Evolutionary conservation across 352 stramenopile genomes (phyloP).

Genomic region (Paralagenidium karlingii): DNA sequence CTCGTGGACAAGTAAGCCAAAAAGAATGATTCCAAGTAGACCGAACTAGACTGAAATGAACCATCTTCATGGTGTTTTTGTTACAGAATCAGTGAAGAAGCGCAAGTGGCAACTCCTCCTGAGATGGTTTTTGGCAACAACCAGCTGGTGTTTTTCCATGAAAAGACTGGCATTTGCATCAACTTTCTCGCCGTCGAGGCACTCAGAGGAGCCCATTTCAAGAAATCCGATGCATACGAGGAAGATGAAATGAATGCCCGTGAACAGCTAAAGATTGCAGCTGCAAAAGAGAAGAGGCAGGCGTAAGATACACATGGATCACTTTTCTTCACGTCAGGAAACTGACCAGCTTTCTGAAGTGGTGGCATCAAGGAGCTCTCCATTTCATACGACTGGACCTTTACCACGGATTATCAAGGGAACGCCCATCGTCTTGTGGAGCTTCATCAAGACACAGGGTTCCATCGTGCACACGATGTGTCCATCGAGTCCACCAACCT

Average conservation of each 20-base stretch:
- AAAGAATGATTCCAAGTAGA: slow-evolving; percentile 1
- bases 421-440: slow-evolving; percentile 34
- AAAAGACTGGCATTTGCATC: slow-evolving; percentile 52
- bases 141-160: slow-evolving; percentile 61
- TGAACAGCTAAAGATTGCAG: slow-evolving; percentile 68
- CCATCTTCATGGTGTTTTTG: slow-evolving; percentile 4
- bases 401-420: slow-evolving; percentile 73
- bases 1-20: slow-evolving; percentile 41
- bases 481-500: slow-evolving; percentile 26
- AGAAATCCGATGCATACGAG: slow-evolving; percentile 19
- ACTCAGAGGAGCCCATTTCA: slow-evolving; percentile 61
- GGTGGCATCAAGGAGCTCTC: slow-evolving; percentile 74
- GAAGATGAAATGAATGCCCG: slow-evolving; percentile 34
- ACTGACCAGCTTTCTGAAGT: slow-evolving; percentile 7
- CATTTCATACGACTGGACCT: slow-evolving; percentile 80
- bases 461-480: slow-evolving; percentile 15
- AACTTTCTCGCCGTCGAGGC: slow-evolving; percentile 68
- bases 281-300: slow-evolving; percentile 70
- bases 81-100: slow-evolving; percentile 33
- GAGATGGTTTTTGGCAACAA: slow-evolving; percentile 84
- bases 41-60: no score
- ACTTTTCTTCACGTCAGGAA: background rate
- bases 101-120: slow-evolving; percentile 60
- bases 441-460: slow-evolving; percentile 2
- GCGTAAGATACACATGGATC: slow-evolving; percentile 17